phyloP scores from a whole-genome alignment of 371 early-diverging fungal species.

The Umbelopsis sp. region DNA sequence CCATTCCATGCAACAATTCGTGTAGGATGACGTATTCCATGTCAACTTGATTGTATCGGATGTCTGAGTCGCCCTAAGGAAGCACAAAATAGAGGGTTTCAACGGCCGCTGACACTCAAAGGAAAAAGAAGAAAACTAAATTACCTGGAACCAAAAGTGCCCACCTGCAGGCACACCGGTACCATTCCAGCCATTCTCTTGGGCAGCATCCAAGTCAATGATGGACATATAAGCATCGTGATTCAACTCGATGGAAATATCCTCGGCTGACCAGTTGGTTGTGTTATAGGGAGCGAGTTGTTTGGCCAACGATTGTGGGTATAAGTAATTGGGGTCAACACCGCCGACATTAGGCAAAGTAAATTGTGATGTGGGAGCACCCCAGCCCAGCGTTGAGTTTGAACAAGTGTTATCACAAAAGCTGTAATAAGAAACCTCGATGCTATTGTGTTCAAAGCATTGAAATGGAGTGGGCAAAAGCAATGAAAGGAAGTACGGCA shows the following conservation, averaged over 20 bases:
- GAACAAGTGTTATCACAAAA: slow-evolving; percentile 35
- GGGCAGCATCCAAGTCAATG: slow-evolving; percentile 21
- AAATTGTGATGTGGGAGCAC: slow-evolving; percentile 33
- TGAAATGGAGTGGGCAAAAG: neutral
- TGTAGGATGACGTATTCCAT: slow-evolving; percentile 38
- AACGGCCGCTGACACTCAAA: neutral
- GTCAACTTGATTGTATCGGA: slow-evolving; percentile 34
- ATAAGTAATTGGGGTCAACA: slow-evolving; percentile 39
- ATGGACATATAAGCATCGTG: slow-evolving; percentile 37
- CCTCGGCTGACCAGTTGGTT: slow-evolving; percentile 32
- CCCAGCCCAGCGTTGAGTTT: slow-evolving; percentile 40
- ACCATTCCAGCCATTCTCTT: slow-evolving; percentile 25
- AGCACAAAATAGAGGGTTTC: neutral
- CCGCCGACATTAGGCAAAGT: slow-evolving; percentile 27
- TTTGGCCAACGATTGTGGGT: slow-evolving; percentile 42
- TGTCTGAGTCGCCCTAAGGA: slow-evolving; percentile 14
- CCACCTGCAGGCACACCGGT: slow-evolving; percentile 27
- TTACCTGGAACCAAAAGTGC: slow-evolving; percentile 32
- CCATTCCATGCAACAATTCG: slow-evolving; percentile 41
- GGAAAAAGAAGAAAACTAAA: neutral
- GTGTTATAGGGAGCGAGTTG: slow-evolving; percentile 29
- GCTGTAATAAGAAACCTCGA: slow-evolving; percentile 36
- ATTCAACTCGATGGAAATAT: slow-evolving; percentile 35
- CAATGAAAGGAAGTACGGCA: neutral
- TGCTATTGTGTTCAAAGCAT: slow-evolving; percentile 18